These are phyloP conservation scores for Cochliopodium minus DNA, from an alignment of 208 protist species.

Conservation along the genomic window DNA sequence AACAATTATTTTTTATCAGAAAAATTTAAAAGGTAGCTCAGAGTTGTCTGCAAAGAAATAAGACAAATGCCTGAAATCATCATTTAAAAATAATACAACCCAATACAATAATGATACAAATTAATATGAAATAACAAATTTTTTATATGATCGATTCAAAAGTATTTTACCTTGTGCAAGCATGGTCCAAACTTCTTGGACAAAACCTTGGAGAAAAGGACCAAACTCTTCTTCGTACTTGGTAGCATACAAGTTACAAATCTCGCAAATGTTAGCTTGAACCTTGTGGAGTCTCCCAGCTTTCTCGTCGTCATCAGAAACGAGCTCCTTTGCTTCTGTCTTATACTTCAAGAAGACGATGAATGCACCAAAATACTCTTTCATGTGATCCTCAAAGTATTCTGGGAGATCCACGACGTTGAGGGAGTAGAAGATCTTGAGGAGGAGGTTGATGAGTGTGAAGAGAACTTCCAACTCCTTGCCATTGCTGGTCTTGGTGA, in stretches of 20 bases:
- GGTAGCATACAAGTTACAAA: conserved; percentile 62
- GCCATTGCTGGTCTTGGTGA: not conserved
- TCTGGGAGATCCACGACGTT: conserved; percentile 73
- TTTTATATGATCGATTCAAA: conserved; percentile 23
- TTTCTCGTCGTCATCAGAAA: conserved; percentile 23
- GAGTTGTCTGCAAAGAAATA: too few species aligned
- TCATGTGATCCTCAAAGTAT: conserved; percentile 64
- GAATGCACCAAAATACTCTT: conserved; percentile 35
- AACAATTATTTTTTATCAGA: too few species aligned
- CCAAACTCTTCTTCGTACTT: conserved; percentile 79
- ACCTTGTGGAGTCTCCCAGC: conserved; percentile 35
- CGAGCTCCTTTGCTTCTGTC: conserved; percentile 19
- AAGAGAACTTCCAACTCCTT: not conserved
- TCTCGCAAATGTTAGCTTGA: conserved; percentile 58
- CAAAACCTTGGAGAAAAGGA: conserved; percentile 51
- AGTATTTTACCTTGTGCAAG: conserved; percentile 44
- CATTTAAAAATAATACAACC: too few species aligned
- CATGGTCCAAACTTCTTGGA: conserved; percentile 58
- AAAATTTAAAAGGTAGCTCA: too few species aligned
- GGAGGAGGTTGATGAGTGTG: conserved; percentile 16
- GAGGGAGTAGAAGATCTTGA: conserved; percentile 55
- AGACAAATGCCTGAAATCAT: too few species aligned
- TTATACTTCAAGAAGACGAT: conserved; percentile 39
- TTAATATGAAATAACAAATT: too few species aligned
- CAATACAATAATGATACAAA: too few species aligned